These are phyloP conservation scores for Scutellaria minor DNA, from an alignment of 257 asterid genomes.

Conservation along the genomic window DNA sequence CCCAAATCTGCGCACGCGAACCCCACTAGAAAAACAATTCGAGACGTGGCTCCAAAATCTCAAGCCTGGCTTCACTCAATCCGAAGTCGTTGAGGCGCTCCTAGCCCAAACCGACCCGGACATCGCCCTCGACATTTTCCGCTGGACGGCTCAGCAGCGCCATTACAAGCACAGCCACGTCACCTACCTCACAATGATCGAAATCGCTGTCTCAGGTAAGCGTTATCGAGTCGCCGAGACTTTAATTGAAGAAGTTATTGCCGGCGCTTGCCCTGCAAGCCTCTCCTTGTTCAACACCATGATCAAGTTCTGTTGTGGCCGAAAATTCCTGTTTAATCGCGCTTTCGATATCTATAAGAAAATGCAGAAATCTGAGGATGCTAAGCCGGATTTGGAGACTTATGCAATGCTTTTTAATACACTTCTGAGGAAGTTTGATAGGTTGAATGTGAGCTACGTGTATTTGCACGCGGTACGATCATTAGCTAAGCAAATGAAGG, in stretches of 20 bases:
- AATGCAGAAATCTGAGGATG: constrained; percentile 67
- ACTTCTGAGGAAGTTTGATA: constrained; percentile 71
- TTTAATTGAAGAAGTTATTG: constrained; percentile 76
- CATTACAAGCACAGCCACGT: constrained; percentile 71
- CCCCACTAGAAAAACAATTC: constrained; percentile 76
- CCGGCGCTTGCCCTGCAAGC: constrained; percentile 77
- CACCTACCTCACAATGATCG: constrained; percentile 74
- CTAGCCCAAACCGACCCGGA: constrained; percentile 83
- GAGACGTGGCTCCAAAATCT: constrained; percentile 78
- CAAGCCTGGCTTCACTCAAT: constrained; percentile 81
- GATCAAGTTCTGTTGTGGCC: constrained; percentile 83
- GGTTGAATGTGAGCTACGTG: constrained; percentile 66
- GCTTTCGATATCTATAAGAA: constrained; percentile 89
- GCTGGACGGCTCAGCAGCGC: constrained; percentile 95
- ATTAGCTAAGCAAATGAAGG: constrained; percentile 81
- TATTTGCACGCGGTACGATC: constrained; percentile 81
- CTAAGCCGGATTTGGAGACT: constrained; percentile 80
- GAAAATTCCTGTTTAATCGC: constrained; percentile 71
- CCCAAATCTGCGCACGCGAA: constrained; percentile 53
- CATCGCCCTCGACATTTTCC: constrained; percentile 90
- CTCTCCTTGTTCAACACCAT: constrained; percentile 73
- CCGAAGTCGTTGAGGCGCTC: constrained; percentile 72
- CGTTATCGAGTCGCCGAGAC: constrained; percentile 74
- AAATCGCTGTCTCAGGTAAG: constrained; percentile 64
- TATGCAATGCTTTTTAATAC: constrained; percentile 65